Evolutionary conservation across 202 grass and related monocot species (phyloP), one percentile per base, ranked within the genome.

Genomic region (Setaria italica): DNA sequence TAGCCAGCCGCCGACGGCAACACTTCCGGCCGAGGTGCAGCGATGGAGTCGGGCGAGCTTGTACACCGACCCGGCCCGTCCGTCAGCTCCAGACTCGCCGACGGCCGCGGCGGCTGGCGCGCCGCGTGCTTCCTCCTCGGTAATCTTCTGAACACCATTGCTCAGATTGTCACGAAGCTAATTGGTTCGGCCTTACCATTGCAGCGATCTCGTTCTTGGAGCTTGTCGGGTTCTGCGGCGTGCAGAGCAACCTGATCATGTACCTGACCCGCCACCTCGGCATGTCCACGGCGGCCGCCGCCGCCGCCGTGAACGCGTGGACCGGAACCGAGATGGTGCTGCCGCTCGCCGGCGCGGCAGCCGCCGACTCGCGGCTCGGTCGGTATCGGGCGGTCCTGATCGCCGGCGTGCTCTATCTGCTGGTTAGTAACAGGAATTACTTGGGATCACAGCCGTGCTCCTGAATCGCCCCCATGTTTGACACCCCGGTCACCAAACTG

Each of bases 261-360:
- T 94, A 93, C 82, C 63, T 94, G 11, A 90, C 95, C n/a, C 92
- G 92, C 4, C 89, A 85, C 41, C 80, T 97, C 15, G 80, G 76
- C 48, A 60, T 91, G 72, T 70, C 90, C 21, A 97, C 90, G 13
- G 92, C 84, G 5, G 46, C 86, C 0, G 92, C 90, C 0, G 92
- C 90, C 2, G 80, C 89, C 10, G 33, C 58, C 32, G 82, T 86
- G 8, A 97, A 94, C 67, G 72, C 89, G 3, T 97, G 92, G 92
- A 37, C 11, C 2, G 92, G 94, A 0, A 60, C 79, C 7, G 70
- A 74, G 33, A 46, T 45, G 15, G 42, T 94, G 82, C 43, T 94
- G 25, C 88, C 95, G 6, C 84, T 97, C 7, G 32, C 90, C 10
- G 95, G 90, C 15, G 95, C 90, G 41, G 60, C 90, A 47, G 57